Percentiles rank a stretch among this genome's conserved stretches.
These are phyloP conservation scores for Neurospora hispaniola DNA, from an alignment of 495 filamentous ascomycete genomes.

Conservation along the genomic window DNA sequence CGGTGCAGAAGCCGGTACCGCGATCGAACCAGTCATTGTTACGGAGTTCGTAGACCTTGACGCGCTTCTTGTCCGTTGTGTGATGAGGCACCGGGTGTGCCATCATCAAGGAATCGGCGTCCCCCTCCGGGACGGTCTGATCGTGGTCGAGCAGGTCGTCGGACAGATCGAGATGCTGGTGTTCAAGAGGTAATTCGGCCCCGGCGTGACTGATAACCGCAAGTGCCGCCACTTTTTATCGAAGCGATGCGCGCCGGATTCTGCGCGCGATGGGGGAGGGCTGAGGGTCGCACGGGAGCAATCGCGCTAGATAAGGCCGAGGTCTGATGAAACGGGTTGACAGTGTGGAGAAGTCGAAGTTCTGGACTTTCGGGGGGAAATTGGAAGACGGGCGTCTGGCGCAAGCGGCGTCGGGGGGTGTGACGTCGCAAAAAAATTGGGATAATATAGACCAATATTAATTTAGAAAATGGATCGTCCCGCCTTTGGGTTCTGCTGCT, in stretches of 20 bases:
- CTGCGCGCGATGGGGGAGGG: conserved; percentile 17
- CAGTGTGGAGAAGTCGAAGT: background rate
- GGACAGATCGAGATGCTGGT: conserved; percentile 33
- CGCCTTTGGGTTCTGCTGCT: background rate
- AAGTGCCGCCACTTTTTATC: conserved; percentile 36
- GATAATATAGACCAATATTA: background rate
- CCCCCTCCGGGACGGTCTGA: conserved; percentile 25
- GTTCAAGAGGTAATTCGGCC: conserved; percentile 32
- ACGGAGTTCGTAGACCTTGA: conserved; percentile 97
- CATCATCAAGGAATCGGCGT: conserved; percentile 52
- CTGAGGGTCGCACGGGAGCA: background rate
- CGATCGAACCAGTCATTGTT: conserved; percentile 99
- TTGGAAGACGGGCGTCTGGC: background rate
- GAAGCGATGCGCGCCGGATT: conserved; percentile 23
- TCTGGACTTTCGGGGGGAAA: background rate
- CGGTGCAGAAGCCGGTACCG: conserved; percentile 90
- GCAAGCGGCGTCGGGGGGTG: background rate
- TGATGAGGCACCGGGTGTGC: conserved; percentile 76
- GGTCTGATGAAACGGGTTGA: background rate
- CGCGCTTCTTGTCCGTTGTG: conserved; percentile 84
- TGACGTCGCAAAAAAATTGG: background rate
- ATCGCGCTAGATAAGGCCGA: conserved; percentile 2
- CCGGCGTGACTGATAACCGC: conserved; percentile 32
- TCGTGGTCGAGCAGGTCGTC: conserved; percentile 28
- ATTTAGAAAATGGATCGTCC: background rate